Evolutionary conservation across 2,329 filamentous ascomycete species (phyloP).

Genomic region (Aspergillus udagawae): DNA sequence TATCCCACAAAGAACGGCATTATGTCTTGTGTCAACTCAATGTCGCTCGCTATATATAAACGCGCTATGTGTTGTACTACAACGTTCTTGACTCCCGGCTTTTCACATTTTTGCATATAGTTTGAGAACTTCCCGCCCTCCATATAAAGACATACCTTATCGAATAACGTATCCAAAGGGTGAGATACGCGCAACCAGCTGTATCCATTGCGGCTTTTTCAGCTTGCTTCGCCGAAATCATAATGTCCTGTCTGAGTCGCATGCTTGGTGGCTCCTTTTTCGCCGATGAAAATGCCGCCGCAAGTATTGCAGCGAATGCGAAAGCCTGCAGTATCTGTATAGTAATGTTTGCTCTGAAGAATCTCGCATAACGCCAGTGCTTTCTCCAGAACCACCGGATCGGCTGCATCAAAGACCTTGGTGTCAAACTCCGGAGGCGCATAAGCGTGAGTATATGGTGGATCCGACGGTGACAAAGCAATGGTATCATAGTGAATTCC

Average conservation of each 20-base stretch:
- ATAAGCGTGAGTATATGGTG: constrained; percentile 52
- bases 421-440: constrained; percentile 71
- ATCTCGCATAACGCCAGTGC: constrained; percentile 62
- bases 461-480: constrained; percentile 64
- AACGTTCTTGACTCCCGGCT: background rate
- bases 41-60: background rate
- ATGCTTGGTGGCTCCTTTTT: constrained; percentile 45
- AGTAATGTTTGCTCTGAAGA: constrained; percentile 73
- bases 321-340: constrained; percentile 80
- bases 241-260: constrained; percentile 46
- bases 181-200: background rate
- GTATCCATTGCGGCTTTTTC: constrained; percentile 3
- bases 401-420: constrained; percentile 63
- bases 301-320: constrained; percentile 69
- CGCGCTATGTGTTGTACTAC: background rate
- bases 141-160: background rate
- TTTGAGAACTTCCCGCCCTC: background rate
- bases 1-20: constrained; percentile 2
- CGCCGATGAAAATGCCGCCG: constrained; percentile 41
- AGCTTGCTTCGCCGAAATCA: constrained; percentile 47
- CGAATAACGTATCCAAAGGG: background rate
- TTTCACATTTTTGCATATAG: background rate
- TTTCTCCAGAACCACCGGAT: constrained; percentile 54
- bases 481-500: constrained; percentile 93
- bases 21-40: background rate